Percentiles rank a stretch among this genome's conserved stretches.
These are phyloP conservation scores for Podaxis mareebaensis DNA, from an alignment of 768 basidiomycete genomes.

Conservation along the genomic window DNA sequence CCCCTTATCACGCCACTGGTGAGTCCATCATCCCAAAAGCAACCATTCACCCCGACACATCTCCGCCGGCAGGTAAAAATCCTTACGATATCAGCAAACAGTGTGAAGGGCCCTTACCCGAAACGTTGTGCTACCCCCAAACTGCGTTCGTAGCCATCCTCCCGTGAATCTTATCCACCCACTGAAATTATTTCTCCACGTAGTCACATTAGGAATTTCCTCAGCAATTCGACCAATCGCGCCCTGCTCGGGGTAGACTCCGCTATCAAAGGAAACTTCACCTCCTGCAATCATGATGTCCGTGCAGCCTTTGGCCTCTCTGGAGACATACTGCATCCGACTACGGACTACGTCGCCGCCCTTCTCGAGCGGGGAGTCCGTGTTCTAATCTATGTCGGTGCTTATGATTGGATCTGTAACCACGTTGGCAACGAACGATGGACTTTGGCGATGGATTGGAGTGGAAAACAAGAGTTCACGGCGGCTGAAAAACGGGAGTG, in stretches of 20 bases:
- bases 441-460: slow-evolving; percentile 73
- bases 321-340: slow-evolving; percentile 45
- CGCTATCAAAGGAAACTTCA: slow-evolving; percentile 33
- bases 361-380: slow-evolving; percentile 73
- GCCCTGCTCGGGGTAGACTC: slow-evolving; percentile 62
- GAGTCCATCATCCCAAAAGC: slow-evolving; percentile 18
- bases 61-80: slow-evolving; percentile 38
- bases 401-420: slow-evolving; percentile 76
- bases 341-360: slow-evolving; percentile 58
- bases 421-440: slow-evolving; percentile 75
- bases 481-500: slow-evolving; percentile 55
- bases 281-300: slow-evolving; percentile 40
- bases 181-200: background rate
- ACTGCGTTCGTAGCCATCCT: slow-evolving; percentile 29
- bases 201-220: slow-evolving; percentile 61
- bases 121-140: slow-evolving; percentile 61
- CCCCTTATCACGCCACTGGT: slow-evolving; percentile 42
- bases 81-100: slow-evolving; percentile 69
- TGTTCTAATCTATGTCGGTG: slow-evolving; percentile 69
- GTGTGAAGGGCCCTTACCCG: slow-evolving; percentile 48
- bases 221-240: slow-evolving; percentile 57
- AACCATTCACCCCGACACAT: background rate
- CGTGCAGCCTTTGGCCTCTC: slow-evolving; percentile 44
- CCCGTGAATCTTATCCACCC: background rate
- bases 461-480: slow-evolving; percentile 48